Base-by-base conservation (phyloP, 2,329 filamentous ascomycete genomes). In the Sporothrix luriei region DNA sequence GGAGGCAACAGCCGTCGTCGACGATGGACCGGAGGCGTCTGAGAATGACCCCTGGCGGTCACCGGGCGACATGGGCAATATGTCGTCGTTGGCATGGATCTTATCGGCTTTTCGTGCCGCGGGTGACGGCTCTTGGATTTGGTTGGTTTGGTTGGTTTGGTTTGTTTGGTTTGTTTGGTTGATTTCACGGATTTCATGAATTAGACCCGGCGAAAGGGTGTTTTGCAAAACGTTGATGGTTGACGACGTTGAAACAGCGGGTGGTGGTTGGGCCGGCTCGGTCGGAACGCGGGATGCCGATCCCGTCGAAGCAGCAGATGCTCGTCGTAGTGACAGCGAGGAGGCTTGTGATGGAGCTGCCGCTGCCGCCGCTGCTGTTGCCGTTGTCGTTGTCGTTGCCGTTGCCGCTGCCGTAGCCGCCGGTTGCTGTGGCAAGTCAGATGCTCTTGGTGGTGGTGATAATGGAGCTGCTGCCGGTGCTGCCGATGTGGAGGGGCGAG, bases 61-160 rank as follows among this genome's bases (percentile, higher is more conserved):
- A 14, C 38, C 21, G 19, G 40, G 24, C 3, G 59, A 26, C 21
- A 49, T n/a, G 16, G 24, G 29, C 4, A 40, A 16, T 13, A 24
- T 33, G 13, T 62, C 46, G 9, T 29, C 48, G 67, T 46, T 38
- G 21, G 21, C 57, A 5, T 33, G 33, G 33, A 1, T 6, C 33
- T 7, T 33, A 7, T 33, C 57, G 38, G 57, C 38, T 43, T 26
- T 62, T 43, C 48, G 64, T 66, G 64, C 46, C 6, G 64, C n/a
- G n/a, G 24, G 10, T 24, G 49, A 52, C 13, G 57, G 57, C 40
- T 61, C 62, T 1, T 9, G n/a, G 10, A 65, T 19, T 5, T 59
- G 29, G 59, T 64, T 64, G 21, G 66, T 68, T 1, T 71, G 59
- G 59, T 64, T 64, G 29, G 66, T 68, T 3, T 71, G 21, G 66